Conservation (phyloP, 441 rosid genomes). For the Bruguiera hainesii region DNA sequence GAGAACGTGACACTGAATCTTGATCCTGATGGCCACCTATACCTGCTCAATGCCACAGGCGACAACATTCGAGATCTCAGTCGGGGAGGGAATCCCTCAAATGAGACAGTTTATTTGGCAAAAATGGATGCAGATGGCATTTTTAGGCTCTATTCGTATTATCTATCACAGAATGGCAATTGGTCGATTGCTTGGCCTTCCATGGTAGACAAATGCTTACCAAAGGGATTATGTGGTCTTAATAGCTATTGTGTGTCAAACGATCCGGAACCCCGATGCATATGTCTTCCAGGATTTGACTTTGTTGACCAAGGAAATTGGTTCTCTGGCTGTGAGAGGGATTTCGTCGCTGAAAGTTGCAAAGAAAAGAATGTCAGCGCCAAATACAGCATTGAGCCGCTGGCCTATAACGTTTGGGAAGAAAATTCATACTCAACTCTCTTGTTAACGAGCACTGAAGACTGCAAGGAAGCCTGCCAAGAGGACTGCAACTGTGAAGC, state of each 20-base stretch:
- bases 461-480: conserved; percentile 24
- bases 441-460: neutral
- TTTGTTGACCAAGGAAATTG: neutral
- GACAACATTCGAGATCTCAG: conserved; percentile 9
- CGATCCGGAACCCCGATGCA: conserved; percentile 15
- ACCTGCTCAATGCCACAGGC: conserved; percentile 25
- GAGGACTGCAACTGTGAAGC: conserved; percentile 36
- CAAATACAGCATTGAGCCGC: neutral
- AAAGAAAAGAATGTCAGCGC: neutral
- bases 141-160: conserved; percentile 28
- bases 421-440: conserved; percentile 12
- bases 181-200: conserved; percentile 22
- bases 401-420: conserved; percentile 16
- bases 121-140: conserved; percentile 30
- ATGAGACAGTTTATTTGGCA: conserved; percentile 1
- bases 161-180: neutral
- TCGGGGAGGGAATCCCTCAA: neutral
- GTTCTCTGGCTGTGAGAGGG: conserved; percentile 29
- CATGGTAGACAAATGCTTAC: conserved; percentile 13
- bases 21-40: conserved; percentile 25
- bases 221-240: conserved; percentile 30
- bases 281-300: conserved; percentile 31
- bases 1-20: conserved; percentile 24
- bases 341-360: conserved; percentile 19
- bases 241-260: conserved; percentile 28